These are phyloP conservation scores for Picea engelmannii DNA, from an alignment of 83 land plant species.

Conservation along the genomic window DNA sequence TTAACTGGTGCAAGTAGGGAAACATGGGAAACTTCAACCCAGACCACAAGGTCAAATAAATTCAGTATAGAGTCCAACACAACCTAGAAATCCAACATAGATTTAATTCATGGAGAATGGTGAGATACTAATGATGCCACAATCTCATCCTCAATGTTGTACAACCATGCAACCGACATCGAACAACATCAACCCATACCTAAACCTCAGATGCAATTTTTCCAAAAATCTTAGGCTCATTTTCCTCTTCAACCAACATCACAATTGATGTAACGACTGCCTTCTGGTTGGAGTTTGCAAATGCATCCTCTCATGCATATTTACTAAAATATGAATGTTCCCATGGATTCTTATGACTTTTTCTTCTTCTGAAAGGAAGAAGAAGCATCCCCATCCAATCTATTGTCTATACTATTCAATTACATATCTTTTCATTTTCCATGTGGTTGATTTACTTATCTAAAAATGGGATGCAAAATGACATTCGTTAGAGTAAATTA, in stretches of 20 bases:
- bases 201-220: slow-evolving; percentile 22
- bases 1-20: slow-evolving; percentile 32
- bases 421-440: too few species aligned
- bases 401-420: too few species aligned
- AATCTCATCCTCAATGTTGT: slow-evolving; percentile 10
- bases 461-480: too few species aligned
- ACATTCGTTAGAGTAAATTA: too few species aligned
- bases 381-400: too few species aligned
- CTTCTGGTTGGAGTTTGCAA: too few species aligned
- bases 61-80: slow-evolving; percentile 23
- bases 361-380: too few species aligned
- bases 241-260: slow-evolving; percentile 17
- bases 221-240: slow-evolving; percentile 34
- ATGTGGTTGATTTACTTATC: too few species aligned
- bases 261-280: slow-evolving; percentile 28
- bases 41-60: slow-evolving; percentile 25
- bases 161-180: too few species aligned
- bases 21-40: slow-evolving; percentile 25
- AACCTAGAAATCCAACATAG: slow-evolving; percentile 26
- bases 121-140: neutral
- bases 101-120: slow-evolving; percentile 18
- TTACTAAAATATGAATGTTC: too few species aligned
- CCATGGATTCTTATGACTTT: too few species aligned
- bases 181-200: slow-evolving; percentile 24
- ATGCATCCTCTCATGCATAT: too few species aligned